phyloP scores from a whole-genome alignment of 768 basidiomycete genomes.

The Termitomyces eurrhizus region DNA sequence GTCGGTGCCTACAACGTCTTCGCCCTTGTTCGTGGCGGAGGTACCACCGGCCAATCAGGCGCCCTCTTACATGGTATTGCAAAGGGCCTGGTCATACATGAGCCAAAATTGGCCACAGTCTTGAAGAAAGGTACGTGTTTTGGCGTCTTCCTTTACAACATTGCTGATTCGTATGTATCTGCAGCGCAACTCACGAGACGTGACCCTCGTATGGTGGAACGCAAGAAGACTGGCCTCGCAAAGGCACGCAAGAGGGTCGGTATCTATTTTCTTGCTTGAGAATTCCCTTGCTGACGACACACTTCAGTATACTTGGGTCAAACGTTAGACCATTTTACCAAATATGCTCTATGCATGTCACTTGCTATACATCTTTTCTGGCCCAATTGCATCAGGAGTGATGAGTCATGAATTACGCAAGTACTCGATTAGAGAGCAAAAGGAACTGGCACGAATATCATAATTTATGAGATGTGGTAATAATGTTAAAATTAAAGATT shows the following conservation, averaged over 20 bases:
- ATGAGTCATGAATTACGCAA: slow-evolving; percentile 5
- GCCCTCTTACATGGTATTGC: slow-evolving; percentile 78
- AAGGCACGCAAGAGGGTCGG: slow-evolving; percentile 91
- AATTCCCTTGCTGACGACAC: slow-evolving; percentile 9
- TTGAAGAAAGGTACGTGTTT: slow-evolving; percentile 65
- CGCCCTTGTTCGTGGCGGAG: slow-evolving; percentile 78
- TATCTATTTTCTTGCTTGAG: slow-evolving; percentile 17
- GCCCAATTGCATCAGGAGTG: neutral
- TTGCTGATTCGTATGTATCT: slow-evolving; percentile 6
- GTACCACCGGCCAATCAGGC: slow-evolving; percentile 89
- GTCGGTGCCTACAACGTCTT: slow-evolving; percentile 83
- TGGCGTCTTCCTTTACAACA: slow-evolving; percentile 8
- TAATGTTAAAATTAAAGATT: slow-evolving; percentile 13
- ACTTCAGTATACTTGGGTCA: slow-evolving; percentile 90
- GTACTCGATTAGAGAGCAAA: slow-evolving; percentile 5
- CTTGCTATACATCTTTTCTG: neutral
- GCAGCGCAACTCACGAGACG: slow-evolving; percentile 82
- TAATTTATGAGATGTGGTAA: slow-evolving; percentile 14
- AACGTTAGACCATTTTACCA: slow-evolving; percentile 57
- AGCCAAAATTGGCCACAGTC: slow-evolving; percentile 58
- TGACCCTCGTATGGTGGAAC: slow-evolving; percentile 97
- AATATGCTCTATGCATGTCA: neutral
- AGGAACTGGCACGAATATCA: slow-evolving; percentile 11
- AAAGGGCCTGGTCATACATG: slow-evolving; percentile 69
- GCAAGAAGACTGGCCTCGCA: slow-evolving; percentile 92